These are phyloP conservation scores for Graphiopsis chlorocephala DNA, from an alignment of 2,329 filamentous ascomycete genomes.

Conservation along the genomic window DNA sequence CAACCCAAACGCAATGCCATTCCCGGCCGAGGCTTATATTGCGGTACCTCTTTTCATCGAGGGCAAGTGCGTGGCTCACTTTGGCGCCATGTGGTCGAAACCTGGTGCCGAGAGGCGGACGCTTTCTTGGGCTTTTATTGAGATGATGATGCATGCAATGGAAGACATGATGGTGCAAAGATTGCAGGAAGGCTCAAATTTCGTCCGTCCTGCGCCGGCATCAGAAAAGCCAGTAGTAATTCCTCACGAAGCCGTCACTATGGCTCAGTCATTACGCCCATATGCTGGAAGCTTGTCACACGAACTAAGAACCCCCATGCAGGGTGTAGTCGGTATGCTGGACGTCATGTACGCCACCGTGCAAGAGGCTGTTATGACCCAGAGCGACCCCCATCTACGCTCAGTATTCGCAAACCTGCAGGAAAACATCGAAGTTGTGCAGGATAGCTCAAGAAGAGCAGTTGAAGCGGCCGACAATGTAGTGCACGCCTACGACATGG, in stretches of 20 bases:
- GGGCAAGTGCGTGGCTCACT: slow-evolving; percentile 66
- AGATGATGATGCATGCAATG: slow-evolving; percentile 65
- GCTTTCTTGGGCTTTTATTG: slow-evolving; percentile 64
- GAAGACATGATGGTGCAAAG: slow-evolving; percentile 64
- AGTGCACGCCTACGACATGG: slow-evolving; percentile 71
- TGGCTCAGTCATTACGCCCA: slow-evolving; percentile 64
- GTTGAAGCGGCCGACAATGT: slow-evolving; percentile 74
- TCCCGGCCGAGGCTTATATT: slow-evolving; percentile 64
- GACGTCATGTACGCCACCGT: slow-evolving; percentile 74
- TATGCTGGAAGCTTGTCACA: slow-evolving; percentile 72
- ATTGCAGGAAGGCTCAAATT: slow-evolving; percentile 54
- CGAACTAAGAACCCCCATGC: slow-evolving; percentile 70
- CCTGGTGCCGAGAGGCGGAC: slow-evolving; percentile 56
- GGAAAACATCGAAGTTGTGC: slow-evolving; percentile 68
- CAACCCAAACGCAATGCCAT: slow-evolving; percentile 60
- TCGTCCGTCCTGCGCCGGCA: slow-evolving; percentile 33
- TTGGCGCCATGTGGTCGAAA: slow-evolving; percentile 69
- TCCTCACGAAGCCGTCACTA: slow-evolving; percentile 55
- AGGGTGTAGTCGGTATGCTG: slow-evolving; percentile 72
- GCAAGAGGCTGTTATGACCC: slow-evolving; percentile 60
- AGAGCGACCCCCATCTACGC: slow-evolving; percentile 50
- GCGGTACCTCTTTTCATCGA: slow-evolving; percentile 64
- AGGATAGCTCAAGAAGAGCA: slow-evolving; percentile 69
- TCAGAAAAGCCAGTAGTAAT: slow-evolving; percentile 42
- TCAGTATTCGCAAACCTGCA: slow-evolving; percentile 61